Conservation (phyloP, 345 rosid genomes). For the Gynandropsis gynandra region DNA sequence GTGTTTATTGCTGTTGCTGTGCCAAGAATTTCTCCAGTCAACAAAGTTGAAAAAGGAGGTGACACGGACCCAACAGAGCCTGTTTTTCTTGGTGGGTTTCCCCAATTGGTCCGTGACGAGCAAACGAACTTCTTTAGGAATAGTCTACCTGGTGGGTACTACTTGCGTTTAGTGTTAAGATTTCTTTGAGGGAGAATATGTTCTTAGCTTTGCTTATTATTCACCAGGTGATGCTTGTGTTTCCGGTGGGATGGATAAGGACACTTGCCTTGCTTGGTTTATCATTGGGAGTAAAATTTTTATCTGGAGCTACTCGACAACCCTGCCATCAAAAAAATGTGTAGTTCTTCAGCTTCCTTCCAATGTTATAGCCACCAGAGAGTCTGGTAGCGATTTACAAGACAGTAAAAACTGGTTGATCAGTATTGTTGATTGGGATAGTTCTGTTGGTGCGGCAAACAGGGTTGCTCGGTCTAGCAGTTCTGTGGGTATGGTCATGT, state of each 20-base stretch:
- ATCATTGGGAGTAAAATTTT: constrained; percentile 55
- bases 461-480: constrained; percentile 31
- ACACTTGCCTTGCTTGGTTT: constrained; percentile 73
- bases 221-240: constrained; percentile 43
- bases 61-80: constrained; percentile 61
- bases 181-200: constrained; percentile 11
- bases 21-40: constrained; percentile 46
- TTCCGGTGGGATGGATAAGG: constrained; percentile 81
- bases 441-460: constrained; percentile 23
- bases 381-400: constrained; percentile 23
- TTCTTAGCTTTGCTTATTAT: constrained; percentile 19
- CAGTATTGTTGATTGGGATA: constrained; percentile 61
- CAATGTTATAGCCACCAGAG: constrained; percentile 26
- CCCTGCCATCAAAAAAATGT: constrained; percentile 44
- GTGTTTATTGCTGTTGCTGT: constrained; percentile 14
- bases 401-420: constrained; percentile 51
- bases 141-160: constrained; percentile 49
- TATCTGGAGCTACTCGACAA: constrained; percentile 64
- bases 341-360: constrained; percentile 58
- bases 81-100: constrained; percentile 84
- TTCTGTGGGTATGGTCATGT: constrained; percentile 54
- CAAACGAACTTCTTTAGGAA: constrained; percentile 39
- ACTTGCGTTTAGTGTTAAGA: constrained; percentile 1
- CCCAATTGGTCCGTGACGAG: constrained; percentile 68
- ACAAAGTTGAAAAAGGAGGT: constrained; percentile 37